Evolutionary conservation across 2,329 filamentous ascomycete species (phyloP), one percentile per base, ranked within the genome.

Genomic region (Metarhizium album): DNA sequence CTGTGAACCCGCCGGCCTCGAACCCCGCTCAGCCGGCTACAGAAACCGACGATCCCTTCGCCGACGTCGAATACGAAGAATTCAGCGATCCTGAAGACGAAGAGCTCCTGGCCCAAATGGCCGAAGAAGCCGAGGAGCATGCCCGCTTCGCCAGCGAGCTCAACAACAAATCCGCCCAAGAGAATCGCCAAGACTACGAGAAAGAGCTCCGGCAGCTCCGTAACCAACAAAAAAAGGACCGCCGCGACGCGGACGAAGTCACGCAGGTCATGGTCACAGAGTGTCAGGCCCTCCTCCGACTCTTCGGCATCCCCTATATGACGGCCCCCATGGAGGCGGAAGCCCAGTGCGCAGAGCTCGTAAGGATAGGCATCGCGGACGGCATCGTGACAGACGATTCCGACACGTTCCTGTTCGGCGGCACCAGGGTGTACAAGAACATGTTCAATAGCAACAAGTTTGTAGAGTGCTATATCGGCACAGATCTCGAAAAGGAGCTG

Each of bases 361-460:
- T 98, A 1, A 72, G 71, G 0, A 74, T 97, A 0, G 88, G 89
- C 0, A 80, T 97, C 0, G 94, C 98, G 8, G 94, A 98, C 64
- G 93, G 94, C 13, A 95, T 98, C 54, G 90, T 98, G 29, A 98
- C 94, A 0, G 93, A 98, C 61, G 93, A 98, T 64, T 94, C 87
- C 2, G 93, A 98, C 72, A 94, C 85, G 1, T 98, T 98, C 62
- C 78, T 98, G 1, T 98, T 98, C 66, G 94, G 93, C 18, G 94
- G 93, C 37, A 98, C 90, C 0, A 79, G 91, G 18, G 86, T 98
- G 22, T 98, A 98, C 75, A 98, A 98, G 68, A 98, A 98, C 72
- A 95, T 98, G 90, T 98, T 98, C 75, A 98, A 96, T 68, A 85
- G 89, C 60, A 93, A 93, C 67, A 98, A 98, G 65, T 95, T 89